These are phyloP conservation scores for Monosporascus sp. DNA, from an alignment of 2,329 filamentous ascomycete species.

Conservation along the genomic window DNA sequence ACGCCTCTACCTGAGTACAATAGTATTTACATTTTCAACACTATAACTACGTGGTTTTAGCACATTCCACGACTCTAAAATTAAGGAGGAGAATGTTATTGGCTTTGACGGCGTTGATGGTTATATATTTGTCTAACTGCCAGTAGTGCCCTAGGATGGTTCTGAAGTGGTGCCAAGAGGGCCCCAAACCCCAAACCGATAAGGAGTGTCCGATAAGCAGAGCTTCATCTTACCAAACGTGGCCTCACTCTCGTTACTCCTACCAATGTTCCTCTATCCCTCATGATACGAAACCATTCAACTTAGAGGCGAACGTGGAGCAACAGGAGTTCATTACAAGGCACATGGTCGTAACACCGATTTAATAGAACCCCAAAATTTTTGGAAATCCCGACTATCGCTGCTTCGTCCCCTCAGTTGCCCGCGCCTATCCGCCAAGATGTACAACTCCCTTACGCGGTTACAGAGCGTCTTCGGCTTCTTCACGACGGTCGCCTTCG, in stretches of 20 bases:
- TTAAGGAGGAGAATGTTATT: too few species aligned
- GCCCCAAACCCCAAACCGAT: background rate
- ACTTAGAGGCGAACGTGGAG: background rate
- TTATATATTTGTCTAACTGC: too few species aligned
- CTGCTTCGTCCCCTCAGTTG: background rate
- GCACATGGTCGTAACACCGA: background rate
- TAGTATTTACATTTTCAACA: too few species aligned
- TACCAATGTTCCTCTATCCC: background rate
- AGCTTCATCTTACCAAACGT: background rate
- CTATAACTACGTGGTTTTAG: too few species aligned
- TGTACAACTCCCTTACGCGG: conserved; percentile 85
- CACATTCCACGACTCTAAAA: too few species aligned
- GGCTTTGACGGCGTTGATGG: too few species aligned
- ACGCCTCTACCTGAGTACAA: too few species aligned
- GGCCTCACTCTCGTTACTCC: background rate
- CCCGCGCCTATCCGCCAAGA: conserved; percentile 36
- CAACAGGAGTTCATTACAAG: background rate
- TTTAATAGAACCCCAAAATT: too few species aligned
- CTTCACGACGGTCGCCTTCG: conserved; percentile 91
- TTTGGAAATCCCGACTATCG: background rate
- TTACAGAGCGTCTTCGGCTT: conserved; percentile 93
- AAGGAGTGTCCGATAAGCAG: background rate
- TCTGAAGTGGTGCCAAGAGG: background rate
- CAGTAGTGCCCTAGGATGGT: background rate
- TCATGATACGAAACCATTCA: background rate